Evolutionary conservation across 2,329 filamentous ascomycete species (phyloP).

Genomic region (Fusarium fujikuroi): DNA sequence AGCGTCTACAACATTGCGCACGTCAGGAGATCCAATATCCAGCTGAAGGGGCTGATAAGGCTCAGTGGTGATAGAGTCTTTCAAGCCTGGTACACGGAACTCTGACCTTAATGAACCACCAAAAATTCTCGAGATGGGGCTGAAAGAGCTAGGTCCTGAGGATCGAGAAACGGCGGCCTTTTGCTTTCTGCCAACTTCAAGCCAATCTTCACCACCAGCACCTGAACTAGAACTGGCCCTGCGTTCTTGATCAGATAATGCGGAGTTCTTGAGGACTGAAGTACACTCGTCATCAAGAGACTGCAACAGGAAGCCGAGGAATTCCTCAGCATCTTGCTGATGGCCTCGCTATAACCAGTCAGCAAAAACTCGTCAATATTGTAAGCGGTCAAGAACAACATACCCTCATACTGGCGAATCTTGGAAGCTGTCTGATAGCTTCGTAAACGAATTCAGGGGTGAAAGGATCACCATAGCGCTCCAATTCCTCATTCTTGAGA

Average conservation of each 20-base stretch:
- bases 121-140: constrained; percentile 93
- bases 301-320: constrained; percentile 91
- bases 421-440: constrained; percentile 84
- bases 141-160: constrained; percentile 79
- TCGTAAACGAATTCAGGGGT: constrained; percentile 96
- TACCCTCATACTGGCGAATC: constrained; percentile 93
- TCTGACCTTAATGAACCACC: constrained; percentile 92
- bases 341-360: constrained; percentile 76
- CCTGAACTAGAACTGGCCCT: constrained; percentile 44
- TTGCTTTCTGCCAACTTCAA: constrained; percentile 94
- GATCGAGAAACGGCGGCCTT: constrained; percentile 87
- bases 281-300: constrained; percentile 93
- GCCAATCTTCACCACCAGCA: constrained; percentile 69
- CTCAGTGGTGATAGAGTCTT: constrained; percentile 91
- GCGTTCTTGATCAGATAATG: constrained; percentile 48
- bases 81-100: constrained; percentile 84
- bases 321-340: constrained; percentile 98
- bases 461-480: constrained; percentile 90
- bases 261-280: constrained; percentile 67
- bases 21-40: constrained; percentile 87
- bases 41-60: constrained; percentile 95
- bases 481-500: constrained; percentile 84
- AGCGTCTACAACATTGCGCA: constrained; percentile 92
- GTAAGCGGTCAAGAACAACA: constrained; percentile 46
- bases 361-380: background rate